These are phyloP conservation scores for Phytophthora agathidicida DNA, from an alignment of 352 stramenopile species.

Conservation along the genomic window DNA sequence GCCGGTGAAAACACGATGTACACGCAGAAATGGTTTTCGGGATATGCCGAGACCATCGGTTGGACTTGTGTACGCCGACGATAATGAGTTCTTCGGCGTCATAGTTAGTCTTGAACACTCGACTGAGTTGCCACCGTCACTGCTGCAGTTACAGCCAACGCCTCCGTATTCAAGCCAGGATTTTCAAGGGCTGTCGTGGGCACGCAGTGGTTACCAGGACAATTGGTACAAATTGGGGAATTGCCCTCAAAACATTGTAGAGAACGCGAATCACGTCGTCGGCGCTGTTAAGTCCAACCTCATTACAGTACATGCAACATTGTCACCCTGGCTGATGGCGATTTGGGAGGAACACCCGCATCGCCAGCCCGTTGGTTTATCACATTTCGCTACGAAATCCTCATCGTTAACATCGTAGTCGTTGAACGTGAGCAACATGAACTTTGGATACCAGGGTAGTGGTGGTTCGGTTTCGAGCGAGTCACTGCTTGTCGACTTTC, in stretches of 20 bases:
- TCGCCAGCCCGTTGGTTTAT: slow-evolving; percentile 50
- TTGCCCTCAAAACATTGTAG: slow-evolving; percentile 4
- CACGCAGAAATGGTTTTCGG: slow-evolving; percentile 57
- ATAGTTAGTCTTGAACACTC: slow-evolving; percentile 32
- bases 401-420: slow-evolving; percentile 60
- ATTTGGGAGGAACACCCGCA: slow-evolving; percentile 15
- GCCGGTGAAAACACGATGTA: slow-evolving; percentile 58
- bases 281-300: slow-evolving; percentile 23
- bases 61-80: slow-evolving; percentile 47
- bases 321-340: slow-evolving; percentile 37
- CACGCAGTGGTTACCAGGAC: too few relatives aligned
- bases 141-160: slow-evolving; percentile 52
- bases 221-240: too few relatives aligned
- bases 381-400: slow-evolving; percentile 9
- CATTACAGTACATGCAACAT: slow-evolving; percentile 65
- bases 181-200: too few relatives aligned
- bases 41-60: slow-evolving; percentile 54
- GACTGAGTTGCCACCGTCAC: slow-evolving; percentile 11
- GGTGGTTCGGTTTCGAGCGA: slow-evolving; percentile 56
- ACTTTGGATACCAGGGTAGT: slow-evolving; percentile 6
- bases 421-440: slow-evolving; percentile 14
- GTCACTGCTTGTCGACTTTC: slow-evolving; percentile 2
- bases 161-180: slow-evolving; percentile 70
- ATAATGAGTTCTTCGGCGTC: slow-evolving; percentile 38
- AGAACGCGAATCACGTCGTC: slow-evolving; percentile 8